A percentile compares a stretch with the other conserved stretches of the same genome.
Evolutionary conservation across 768 basidiomycete species (phyloP).

Genomic region (Hypholoma fasciculare): DNA sequence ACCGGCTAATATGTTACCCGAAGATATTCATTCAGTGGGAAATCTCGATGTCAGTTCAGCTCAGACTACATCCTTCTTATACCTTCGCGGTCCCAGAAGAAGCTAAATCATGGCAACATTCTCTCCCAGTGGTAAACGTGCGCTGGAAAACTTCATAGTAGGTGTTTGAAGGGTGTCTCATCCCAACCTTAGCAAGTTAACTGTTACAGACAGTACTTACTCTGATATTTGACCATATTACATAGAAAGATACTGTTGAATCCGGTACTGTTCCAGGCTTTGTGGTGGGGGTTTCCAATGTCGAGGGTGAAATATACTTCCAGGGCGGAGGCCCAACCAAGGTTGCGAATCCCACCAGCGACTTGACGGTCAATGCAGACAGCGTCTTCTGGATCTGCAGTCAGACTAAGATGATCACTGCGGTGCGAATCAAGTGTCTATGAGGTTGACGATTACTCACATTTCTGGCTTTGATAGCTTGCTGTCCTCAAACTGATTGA

Average conservation of each 20-base stretch:
- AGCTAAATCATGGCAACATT: neutral
- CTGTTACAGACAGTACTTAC: neutral
- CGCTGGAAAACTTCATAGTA: neutral
- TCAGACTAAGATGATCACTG: constrained; percentile 35
- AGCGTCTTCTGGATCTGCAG: constrained; percentile 42
- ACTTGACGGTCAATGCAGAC: constrained; percentile 22
- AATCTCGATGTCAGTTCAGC: too few species aligned
- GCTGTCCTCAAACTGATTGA: constrained; percentile 33
- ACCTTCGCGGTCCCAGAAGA: too few species aligned
- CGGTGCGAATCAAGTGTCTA: constrained; percentile 18
- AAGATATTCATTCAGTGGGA: too few species aligned
- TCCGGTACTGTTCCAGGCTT: constrained; percentile 19
- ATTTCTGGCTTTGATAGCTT: constrained; percentile 16
- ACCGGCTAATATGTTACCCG: too few species aligned
- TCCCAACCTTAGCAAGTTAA: neutral
- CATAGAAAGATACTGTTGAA: constrained; percentile 10
- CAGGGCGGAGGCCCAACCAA: constrained; percentile 25
- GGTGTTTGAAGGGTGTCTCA: neutral
- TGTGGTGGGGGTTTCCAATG: constrained; percentile 22
- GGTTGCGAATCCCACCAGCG: constrained; percentile 25
- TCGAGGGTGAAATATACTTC: constrained; percentile 30
- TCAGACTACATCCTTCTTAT: too few species aligned
- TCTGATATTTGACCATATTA: neutral
- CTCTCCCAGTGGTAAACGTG: neutral
- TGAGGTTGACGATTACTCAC: neutral